These are phyloP conservation scores for Cryphonectria nitschkei DNA, from an alignment of 2,329 filamentous ascomycete species.

Conservation along the genomic window DNA sequence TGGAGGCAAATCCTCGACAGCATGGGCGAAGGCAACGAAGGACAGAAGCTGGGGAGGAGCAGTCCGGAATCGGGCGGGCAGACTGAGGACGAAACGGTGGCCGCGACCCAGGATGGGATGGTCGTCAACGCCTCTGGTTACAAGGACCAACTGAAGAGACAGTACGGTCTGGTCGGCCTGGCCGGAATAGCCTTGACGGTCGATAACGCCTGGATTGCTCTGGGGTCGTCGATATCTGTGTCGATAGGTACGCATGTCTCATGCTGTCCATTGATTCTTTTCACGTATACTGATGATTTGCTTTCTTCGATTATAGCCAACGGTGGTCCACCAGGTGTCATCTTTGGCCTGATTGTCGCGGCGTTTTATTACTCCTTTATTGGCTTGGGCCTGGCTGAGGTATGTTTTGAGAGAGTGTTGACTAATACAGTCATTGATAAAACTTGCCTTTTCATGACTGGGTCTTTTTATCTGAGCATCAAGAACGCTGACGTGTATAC, in stretches of 20 bases:
- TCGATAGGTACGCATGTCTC: slow-evolving; percentile 44
- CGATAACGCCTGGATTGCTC: slow-evolving; percentile 67
- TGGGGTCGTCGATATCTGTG: slow-evolving; percentile 63
- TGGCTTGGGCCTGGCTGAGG: slow-evolving; percentile 47
- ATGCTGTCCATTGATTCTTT: not conserved
- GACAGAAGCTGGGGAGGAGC: slow-evolving; percentile 19
- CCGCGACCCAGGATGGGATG: slow-evolving; percentile 43
- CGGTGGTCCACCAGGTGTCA: slow-evolving; percentile 46
- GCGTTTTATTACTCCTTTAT: slow-evolving; percentile 49
- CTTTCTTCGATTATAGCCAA: slow-evolving; percentile 37
- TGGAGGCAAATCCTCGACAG: not conserved
- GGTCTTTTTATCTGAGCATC: not conserved
- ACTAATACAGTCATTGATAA: not conserved
- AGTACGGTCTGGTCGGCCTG: slow-evolving; percentile 63
- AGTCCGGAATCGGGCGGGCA: slow-evolving; percentile 29
- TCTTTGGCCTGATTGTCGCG: slow-evolving; percentile 48
- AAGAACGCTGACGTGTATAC: no score
- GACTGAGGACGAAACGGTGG: slow-evolving; percentile 40
- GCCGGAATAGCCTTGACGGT: slow-evolving; percentile 64
- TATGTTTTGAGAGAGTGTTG: slow-evolving; percentile 28
- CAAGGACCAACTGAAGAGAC: slow-evolving; percentile 63
- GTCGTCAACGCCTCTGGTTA: slow-evolving; percentile 68
- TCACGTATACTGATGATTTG: slow-evolving; percentile 19
- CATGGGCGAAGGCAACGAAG: slow-evolving; percentile 27
- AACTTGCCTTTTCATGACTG: no score